Conservation (phyloP, 352 stramenopile genomes). For the Hyaloperonospora brassicae region DNA sequence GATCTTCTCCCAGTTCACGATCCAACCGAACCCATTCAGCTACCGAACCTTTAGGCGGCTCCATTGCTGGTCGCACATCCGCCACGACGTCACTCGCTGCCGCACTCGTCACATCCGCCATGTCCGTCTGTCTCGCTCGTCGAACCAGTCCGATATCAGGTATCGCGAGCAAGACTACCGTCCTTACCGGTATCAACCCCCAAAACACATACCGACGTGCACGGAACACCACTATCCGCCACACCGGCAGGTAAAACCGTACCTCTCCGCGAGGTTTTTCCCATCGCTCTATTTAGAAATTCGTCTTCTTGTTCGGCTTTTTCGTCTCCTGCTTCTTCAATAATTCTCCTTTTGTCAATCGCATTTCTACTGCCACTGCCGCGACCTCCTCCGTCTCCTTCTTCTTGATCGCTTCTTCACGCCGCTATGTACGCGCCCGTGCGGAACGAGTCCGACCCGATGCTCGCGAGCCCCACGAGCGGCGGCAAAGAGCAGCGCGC, state of each 20-base stretch:
- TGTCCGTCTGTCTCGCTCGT: background rate
- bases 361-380: too few relatives aligned
- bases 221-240: too few relatives aligned
- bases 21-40: too few relatives aligned
- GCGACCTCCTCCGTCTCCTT: too few relatives aligned
- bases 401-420: too few relatives aligned
- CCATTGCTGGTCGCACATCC: slow-evolving; percentile 14
- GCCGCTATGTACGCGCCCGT: slow-evolving; percentile 66
- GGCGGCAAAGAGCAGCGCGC: slow-evolving; percentile 27
- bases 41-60: slow-evolving; percentile 31
- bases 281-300: too few relatives aligned
- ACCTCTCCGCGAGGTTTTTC: too few relatives aligned
- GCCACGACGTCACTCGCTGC: slow-evolving; percentile 1
- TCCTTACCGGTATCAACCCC: background rate
- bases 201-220: too few relatives aligned
- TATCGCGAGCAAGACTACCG: background rate
- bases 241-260: too few relatives aligned
- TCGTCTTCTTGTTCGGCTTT: background rate
- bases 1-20: too few relatives aligned
- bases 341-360: slow-evolving; percentile 11
- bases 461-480: slow-evolving; percentile 49
- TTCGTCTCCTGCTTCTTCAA: too few relatives aligned
- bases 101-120: slow-evolving; percentile 4
- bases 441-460: slow-evolving; percentile 67
- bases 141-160: background rate